Evolutionary conservation across 805 yeast species (phyloP), one percentile per base, ranked within the genome.

Genomic region (Zygosaccharomyces siamensis): DNA sequence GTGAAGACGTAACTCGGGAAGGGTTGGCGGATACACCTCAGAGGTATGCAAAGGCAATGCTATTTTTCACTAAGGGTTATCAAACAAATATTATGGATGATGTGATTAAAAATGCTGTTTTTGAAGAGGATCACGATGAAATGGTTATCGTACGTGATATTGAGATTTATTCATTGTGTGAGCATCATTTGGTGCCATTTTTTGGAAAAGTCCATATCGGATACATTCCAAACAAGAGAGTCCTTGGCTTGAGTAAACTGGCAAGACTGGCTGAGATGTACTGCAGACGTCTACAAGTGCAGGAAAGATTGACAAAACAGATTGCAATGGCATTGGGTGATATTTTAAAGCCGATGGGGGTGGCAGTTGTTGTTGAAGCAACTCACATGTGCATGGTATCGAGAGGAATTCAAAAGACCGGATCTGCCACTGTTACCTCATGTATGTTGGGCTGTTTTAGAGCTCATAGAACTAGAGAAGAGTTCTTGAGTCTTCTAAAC

Each of bases 351-450:
- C 99, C 99, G 14, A 79, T 90, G 61, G 99, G 99, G 53, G 99
- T 93, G 7, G 99, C 98, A 1, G 99, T 93, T 36, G 98, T 93
- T 24, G 89, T 93, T 61, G 99, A 93, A 70, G 97, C 97, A 16
- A 80, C 92, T 2, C 99, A 93, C 66, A 93, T 93, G 99, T 93
- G 99, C 69, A 93, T 93, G 99, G 98, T 92, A 24, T 88, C 95
- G 67, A 80, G 99, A 64, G 99, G 99, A 48, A 88, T 93, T 24
- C 97, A 93, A 68, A 93, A 93, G 69, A 81, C 96, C 0, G 97
- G 98, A 1, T 86, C 96, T 16, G 78, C 86, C 16, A 93, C 99
- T 2, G 83, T 89, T 30, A 93, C 99, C 16, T 87, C 96, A 61
- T 92, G 98, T 64, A 92, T 93, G 97, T 77, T 93, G 59, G 99